These are phyloP conservation scores for Alternaria incomplexa DNA, from an alignment of 2,329 filamentous ascomycete genomes.

Conservation along the genomic window DNA sequence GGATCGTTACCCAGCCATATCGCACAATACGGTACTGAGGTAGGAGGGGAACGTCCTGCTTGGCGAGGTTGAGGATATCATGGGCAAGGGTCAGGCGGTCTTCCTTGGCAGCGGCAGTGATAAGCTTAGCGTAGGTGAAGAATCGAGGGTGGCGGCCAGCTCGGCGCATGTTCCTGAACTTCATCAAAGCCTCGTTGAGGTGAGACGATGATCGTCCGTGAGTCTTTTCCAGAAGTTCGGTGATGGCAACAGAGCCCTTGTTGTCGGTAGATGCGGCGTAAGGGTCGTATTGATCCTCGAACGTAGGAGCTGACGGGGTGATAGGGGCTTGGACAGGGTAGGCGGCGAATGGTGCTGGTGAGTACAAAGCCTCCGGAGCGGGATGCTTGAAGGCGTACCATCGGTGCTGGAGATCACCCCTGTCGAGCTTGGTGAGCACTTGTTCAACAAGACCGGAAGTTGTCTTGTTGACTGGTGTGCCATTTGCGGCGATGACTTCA, in stretches of 20 bases:
- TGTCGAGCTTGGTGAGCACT: slow-evolving; percentile 61
- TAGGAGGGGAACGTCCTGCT: slow-evolving; percentile 83
- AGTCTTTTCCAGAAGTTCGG: slow-evolving; percentile 83
- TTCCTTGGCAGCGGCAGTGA: slow-evolving; percentile 85
- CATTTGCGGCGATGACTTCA: slow-evolving; percentile 61
- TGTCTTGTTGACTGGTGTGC: slow-evolving; percentile 60
- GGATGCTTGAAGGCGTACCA: slow-evolving; percentile 66
- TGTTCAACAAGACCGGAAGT: slow-evolving; percentile 65
- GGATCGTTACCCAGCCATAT: slow-evolving; percentile 94
- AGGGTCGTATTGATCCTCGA: slow-evolving; percentile 87
- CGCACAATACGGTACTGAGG: slow-evolving; percentile 85
- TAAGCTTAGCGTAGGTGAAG: slow-evolving; percentile 95
- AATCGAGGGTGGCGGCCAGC: slow-evolving; percentile 91
- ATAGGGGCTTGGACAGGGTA: slow-evolving; percentile 55
- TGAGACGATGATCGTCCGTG: slow-evolving; percentile 74
- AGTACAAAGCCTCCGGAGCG: slow-evolving; percentile 49
- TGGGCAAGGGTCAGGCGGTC: slow-evolving; percentile 81
- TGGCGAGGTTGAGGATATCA: slow-evolving; percentile 88
- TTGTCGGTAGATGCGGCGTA: slow-evolving; percentile 91
- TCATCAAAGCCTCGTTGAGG: slow-evolving; percentile 78
- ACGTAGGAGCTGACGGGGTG: slow-evolving; percentile 64
- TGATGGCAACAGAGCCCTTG: slow-evolving; percentile 89
- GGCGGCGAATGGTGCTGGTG: slow-evolving; percentile 59
- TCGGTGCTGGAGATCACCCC: slow-evolving; percentile 55
- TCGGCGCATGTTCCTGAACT: slow-evolving; percentile 92